phyloP scores from a whole-genome alignment of 73 alveolate genomes.

The Paramecium primaurelia region DNA sequence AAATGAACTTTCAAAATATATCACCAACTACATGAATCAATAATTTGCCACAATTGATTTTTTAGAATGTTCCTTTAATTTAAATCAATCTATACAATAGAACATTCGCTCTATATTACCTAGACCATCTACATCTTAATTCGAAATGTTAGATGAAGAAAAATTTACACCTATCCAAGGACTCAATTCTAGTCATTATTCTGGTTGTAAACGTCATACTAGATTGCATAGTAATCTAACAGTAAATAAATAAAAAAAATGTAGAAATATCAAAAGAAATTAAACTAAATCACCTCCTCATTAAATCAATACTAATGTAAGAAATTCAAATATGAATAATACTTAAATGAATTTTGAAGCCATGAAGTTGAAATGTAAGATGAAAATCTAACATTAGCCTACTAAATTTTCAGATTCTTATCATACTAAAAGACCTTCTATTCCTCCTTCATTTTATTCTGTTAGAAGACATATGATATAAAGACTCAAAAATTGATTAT shows the following conservation, averaged over 20 bases:
- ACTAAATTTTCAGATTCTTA: neutral
- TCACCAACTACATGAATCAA: neutral
- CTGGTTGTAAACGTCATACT: neutral
- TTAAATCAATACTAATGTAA: neutral
- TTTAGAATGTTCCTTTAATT: neutral
- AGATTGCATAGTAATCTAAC: neutral
- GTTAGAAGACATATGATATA: neutral
- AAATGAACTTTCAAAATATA: neutral
- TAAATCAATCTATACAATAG: neutral
- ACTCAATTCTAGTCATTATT: neutral
- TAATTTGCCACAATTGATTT: neutral
- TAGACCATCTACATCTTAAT: slow-evolving; percentile 6
- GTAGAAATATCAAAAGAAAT: neutral
- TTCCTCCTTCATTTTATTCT: neutral
- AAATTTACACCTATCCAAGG: neutral
- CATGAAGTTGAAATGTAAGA: neutral
- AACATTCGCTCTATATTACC: neutral
- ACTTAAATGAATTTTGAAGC: neutral
- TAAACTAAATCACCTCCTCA: neutral
- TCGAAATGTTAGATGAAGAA: neutral
- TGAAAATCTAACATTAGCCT: neutral
- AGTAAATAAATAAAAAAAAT: neutral
- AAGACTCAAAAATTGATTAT: neutral
- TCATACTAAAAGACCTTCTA: neutral
- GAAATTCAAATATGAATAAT: neutral